Evolutionary conservation across 805 yeast species (phyloP), one percentile per base, ranked within the genome.

Genomic region (Starmerella sp.): DNA sequence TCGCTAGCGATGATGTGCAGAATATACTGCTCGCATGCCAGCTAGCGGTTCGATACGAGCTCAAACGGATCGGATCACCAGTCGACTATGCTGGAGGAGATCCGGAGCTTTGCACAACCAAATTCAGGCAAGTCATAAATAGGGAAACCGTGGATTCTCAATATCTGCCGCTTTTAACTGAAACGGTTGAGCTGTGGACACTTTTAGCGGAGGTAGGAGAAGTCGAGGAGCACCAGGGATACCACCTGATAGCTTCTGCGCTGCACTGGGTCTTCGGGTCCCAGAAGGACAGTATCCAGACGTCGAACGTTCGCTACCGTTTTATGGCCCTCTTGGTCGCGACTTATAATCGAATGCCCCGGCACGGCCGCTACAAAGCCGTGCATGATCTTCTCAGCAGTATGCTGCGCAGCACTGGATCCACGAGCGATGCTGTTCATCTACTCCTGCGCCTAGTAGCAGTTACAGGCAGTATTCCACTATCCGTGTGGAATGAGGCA

Each of bases 401-500:
- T 3, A 48, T 55, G 56, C 36, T 53, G 31, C 34, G 35, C 11
- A 4, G 29, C 34, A 41, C 9, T n/a, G 17, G 22, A 0, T 2
- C 32, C 6, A 22, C 15, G 11, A 5, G 7, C 2, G 29, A n/a
- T 8, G 13, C 47, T 39, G 46, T 36, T 8, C 56, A 55, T 3
- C 45, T 55, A 8, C 22, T 57, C 3, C 42, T 57, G 30, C 15
- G 46, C 6, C 32, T 57, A 1, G 50, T 57, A 3, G 58, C 58
- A 4, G 52, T 36, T 5, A 31, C 58, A 10, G 60, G 60, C 4
- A 44, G 48, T 34, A 45, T 57, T 2, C 47, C 56, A 6, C 4
- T 30, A 9, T 6, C 37, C 1, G n/a, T 29, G 11, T 54, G 58
- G 58, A 42, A 34, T 5, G 56, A 57, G 15, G 54, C 56, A 13